Base-by-base conservation (phyloP, 2,329 filamentous ascomycete genomes). In the Celoporthe dispersa region DNA sequence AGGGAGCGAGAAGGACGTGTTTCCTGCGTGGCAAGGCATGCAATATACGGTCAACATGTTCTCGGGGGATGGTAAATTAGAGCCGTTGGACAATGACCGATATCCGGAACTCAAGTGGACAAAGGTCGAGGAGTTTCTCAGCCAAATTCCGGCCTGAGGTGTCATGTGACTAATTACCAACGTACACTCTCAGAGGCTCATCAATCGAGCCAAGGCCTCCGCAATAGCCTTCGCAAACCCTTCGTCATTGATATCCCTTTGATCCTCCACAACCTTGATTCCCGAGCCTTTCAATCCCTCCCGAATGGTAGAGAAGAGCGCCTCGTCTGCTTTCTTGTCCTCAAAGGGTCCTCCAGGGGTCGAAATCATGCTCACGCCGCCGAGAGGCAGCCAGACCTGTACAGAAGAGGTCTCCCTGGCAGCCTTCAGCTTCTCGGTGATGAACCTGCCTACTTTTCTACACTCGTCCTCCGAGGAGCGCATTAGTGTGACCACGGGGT, bases 401-500 rank as follows among this genome's bases (percentile, higher is more conserved):
- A 88, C 81, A 67, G 80, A 76, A 0, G 80, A 76, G 12, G 81
- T 80, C 22, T 80, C 74, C n/a, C 72, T 79, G 0, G 82, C 79
- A 64, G 79, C 76, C 51, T 98, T 81, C 51, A 92, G 78, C 75
- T 89, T 90, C 14, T 77, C 75, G 0, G 82, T 84, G 57, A 92
- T 86, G 65, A 87, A 87, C 0, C 76, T 74, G 0, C 86, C 90
- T n/a, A 92, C 82, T 59, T 81, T 76, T 33, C 69, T 73, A 71
- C 85, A 87, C 75, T 93, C 90, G 1, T 86, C 82, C n/a, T 78
- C 74, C 0, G 82, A 88, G 0, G 90, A 90, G 31, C 91, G 81
- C 84, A 93, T 88, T 41, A 93, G 75, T 0, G 91, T 93, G 0
- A 92, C 87, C 0, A 84, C 84, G 0, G 88, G 84, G 75, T 92